These are phyloP conservation scores for Rhizomucor pusillus DNA, from an alignment of 371 early-diverging fungal species.

Conservation along the genomic window DNA sequence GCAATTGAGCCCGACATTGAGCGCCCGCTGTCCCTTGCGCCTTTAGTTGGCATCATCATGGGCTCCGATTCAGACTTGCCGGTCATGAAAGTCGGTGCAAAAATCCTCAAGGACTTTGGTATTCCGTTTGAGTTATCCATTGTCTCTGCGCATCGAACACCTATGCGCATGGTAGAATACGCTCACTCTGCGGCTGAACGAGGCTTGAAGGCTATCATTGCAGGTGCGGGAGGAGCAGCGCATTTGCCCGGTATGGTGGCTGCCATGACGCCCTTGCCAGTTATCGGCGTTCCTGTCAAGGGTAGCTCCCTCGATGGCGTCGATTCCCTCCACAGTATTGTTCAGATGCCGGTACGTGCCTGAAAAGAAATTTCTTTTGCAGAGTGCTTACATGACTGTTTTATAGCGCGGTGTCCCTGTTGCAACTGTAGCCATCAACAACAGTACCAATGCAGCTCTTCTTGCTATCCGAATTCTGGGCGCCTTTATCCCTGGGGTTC, in stretches of 20 bases:
- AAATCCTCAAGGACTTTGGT: slow-evolving; percentile 81
- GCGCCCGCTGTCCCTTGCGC: slow-evolving; percentile 51
- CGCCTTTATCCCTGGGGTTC: slow-evolving; percentile 68
- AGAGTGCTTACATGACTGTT: neutral
- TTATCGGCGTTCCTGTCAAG: slow-evolving; percentile 96
- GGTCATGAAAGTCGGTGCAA: slow-evolving; percentile 87
- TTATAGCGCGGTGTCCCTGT: slow-evolving; percentile 94
- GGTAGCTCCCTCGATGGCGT: slow-evolving; percentile 91
- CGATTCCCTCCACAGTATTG: slow-evolving; percentile 94
- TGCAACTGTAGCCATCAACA: slow-evolving; percentile 97
- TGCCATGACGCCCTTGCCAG: slow-evolving; percentile 92
- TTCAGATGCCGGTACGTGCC: slow-evolving; percentile 93
- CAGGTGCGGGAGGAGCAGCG: slow-evolving; percentile 97
- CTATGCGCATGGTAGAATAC: slow-evolving; percentile 89
- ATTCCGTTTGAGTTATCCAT: slow-evolving; percentile 94
- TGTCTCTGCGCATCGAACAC: slow-evolving; percentile 96
- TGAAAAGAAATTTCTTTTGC: neutral
- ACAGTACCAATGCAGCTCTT: slow-evolving; percentile 92
- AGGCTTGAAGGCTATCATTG: slow-evolving; percentile 93
- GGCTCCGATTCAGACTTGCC: slow-evolving; percentile 97
- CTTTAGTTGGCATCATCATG: slow-evolving; percentile 95
- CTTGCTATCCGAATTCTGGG: slow-evolving; percentile 94
- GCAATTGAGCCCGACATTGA: slow-evolving; percentile 58
- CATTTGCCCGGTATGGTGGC: slow-evolving; percentile 99
- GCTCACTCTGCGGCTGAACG: slow-evolving; percentile 84